Evolutionary conservation across 2,329 filamentous ascomycete species (phyloP).

Genomic region (Clarireedia monteithiana): DNA sequence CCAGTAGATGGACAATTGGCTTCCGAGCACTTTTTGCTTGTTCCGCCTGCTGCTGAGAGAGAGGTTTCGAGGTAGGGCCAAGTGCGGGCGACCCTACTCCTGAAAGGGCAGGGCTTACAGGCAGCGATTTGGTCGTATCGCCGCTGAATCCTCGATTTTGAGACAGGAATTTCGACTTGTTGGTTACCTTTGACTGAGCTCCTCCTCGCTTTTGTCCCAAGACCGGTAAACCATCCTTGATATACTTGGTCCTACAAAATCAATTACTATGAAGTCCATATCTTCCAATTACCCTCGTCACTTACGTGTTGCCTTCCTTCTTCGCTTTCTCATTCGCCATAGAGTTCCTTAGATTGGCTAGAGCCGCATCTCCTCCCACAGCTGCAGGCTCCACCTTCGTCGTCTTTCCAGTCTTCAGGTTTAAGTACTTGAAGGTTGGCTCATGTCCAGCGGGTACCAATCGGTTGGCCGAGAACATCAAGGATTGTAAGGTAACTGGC

Average conservation of each 20-base stretch:
- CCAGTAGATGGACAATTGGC: constrained; percentile 53
- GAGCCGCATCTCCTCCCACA: constrained; percentile 40
- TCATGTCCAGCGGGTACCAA: not conserved
- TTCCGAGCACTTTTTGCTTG: constrained; percentile 45
- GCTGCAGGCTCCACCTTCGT: constrained; percentile 25
- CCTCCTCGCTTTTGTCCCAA: constrained; percentile 18
- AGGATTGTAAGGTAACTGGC: too few species aligned
- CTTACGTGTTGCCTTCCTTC: constrained; percentile 40
- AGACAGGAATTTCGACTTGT: constrained; percentile 22
- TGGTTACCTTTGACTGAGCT: constrained; percentile 16
- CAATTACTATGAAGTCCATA: constrained; percentile 23
- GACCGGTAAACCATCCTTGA: constrained; percentile 27
- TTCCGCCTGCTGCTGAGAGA: constrained; percentile 44
- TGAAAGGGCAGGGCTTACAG: constrained; percentile 49
- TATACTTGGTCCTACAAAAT: constrained; percentile 33
- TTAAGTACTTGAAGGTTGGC: constrained; percentile 1
- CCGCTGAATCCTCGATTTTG: constrained; percentile 18
- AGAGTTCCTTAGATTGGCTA: constrained; percentile 41
- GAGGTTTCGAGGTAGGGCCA: constrained; percentile 41
- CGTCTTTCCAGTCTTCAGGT: constrained; percentile 1
- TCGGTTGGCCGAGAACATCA: constrained; percentile 5
- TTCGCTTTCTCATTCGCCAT: constrained; percentile 37
- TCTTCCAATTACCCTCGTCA: constrained; percentile 12
- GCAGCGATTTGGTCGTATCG: constrained; percentile 33
- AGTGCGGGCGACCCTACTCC: constrained; percentile 46